phyloP scores from a whole-genome alignment of 345 rosid genomes.

The Eucalyptus erythrocorys region DNA sequence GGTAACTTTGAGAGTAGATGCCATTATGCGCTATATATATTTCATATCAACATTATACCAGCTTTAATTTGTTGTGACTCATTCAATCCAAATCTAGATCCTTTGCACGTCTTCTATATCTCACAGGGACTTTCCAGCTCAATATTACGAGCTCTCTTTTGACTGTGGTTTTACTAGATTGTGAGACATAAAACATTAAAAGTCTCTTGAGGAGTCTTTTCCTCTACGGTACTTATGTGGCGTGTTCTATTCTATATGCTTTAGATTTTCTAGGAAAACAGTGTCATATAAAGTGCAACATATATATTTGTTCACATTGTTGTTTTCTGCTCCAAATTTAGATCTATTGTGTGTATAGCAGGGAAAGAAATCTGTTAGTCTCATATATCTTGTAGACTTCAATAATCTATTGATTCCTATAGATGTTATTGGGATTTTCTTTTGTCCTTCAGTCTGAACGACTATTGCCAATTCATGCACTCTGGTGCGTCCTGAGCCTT shows the following conservation, averaged over 20 bases:
- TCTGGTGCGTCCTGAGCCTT: neutral
- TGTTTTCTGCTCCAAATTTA: neutral
- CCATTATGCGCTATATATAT: too few species aligned
- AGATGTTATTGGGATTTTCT: neutral
- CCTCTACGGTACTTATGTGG: neutral
- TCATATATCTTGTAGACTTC: neutral
- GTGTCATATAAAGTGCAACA: neutral
- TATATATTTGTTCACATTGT: neutral
- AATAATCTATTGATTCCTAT: neutral
- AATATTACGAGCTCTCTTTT: too few species aligned
- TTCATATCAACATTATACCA: too few species aligned
- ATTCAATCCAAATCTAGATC: neutral
- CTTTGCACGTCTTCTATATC: neutral
- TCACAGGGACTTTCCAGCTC: too few species aligned
- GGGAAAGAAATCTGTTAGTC: neutral
- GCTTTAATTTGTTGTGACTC: too few species aligned
- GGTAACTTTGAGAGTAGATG: too few species aligned
- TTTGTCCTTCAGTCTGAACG: neutral
- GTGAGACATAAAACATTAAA: too few species aligned
- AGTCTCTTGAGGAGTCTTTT: too few species aligned
- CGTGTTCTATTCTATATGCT: neutral
- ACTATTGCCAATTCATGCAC: neutral
- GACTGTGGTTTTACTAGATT: too few species aligned
- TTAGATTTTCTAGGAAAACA: neutral
- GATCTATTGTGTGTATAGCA: neutral